phyloP scores from a whole-genome alignment of 2,329 filamentous ascomycete genomes.

The Chaetomiaceae sp. region DNA sequence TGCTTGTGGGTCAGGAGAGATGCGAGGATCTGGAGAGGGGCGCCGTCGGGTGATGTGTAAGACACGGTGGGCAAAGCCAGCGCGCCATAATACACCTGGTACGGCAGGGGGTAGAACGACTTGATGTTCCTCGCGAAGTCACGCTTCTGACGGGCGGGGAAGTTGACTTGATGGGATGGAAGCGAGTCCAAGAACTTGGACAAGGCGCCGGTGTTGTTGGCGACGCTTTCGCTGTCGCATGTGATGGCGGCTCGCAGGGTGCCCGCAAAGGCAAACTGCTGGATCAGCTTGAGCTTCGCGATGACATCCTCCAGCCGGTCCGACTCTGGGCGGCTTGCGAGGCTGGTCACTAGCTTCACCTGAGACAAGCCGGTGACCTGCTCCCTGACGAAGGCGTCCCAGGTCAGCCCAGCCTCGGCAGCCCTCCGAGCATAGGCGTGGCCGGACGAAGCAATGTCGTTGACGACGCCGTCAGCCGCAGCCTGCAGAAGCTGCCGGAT shows the following conservation, averaged over 20 bases:
- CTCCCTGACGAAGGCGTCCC: conserved; percentile 68
- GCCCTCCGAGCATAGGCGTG: conserved; percentile 82
- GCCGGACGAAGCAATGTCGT: conserved; percentile 84
- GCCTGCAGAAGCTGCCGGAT: conserved; percentile 84
- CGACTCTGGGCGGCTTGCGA: conserved; percentile 67
- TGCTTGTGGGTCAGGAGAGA: conserved; percentile 95
- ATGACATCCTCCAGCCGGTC: conserved; percentile 73
- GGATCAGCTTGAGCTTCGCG: conserved; percentile 78
- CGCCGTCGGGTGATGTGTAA: conserved; percentile 70
- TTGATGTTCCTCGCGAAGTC: conserved; percentile 53
- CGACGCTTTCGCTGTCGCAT: conserved; percentile 70
- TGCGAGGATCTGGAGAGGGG: conserved; percentile 80
- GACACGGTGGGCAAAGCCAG: conserved; percentile 78
- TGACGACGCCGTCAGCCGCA: conserved; percentile 83
- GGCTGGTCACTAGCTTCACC: conserved; percentile 73
- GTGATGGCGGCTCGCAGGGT: conserved; percentile 78
- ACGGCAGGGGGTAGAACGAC: conserved; percentile 89
- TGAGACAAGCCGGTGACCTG: conserved; percentile 89
- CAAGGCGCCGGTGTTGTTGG: conserved; percentile 66
- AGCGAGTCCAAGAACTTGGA: conserved; percentile 63
- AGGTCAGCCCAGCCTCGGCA: conserved; percentile 74
- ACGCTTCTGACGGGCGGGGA: conserved; percentile 33
- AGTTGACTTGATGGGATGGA: conserved; percentile 42
- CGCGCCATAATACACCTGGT: conserved; percentile 93
- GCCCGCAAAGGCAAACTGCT: conserved; percentile 66